These are phyloP conservation scores for Colletotrichum sp. DNA, from an alignment of 2,329 filamentous ascomycete species.

Conservation along the genomic window DNA sequence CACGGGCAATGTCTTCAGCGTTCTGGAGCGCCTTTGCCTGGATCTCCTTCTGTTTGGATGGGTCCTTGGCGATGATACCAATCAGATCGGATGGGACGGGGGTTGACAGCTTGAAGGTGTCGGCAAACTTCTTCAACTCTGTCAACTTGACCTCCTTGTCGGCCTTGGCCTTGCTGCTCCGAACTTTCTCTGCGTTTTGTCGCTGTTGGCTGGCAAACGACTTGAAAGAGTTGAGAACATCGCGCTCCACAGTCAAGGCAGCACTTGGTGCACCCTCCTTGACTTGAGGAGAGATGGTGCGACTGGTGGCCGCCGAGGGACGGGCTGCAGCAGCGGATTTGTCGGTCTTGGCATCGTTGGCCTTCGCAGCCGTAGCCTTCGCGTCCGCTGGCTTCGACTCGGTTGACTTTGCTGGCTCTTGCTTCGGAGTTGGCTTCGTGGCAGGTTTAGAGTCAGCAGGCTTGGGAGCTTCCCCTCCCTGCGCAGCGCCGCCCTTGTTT, in stretches of 20 bases:
- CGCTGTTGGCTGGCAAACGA: slow-evolving; percentile 65
- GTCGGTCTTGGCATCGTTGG: slow-evolving; percentile 4
- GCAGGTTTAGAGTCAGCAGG: slow-evolving; percentile 4
- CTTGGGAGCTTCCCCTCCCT: background rate
- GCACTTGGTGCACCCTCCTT: slow-evolving; percentile 55
- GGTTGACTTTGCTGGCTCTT: background rate
- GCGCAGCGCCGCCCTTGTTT: background rate
- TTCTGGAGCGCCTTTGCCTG: slow-evolving; percentile 85
- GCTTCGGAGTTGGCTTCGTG: slow-evolving; percentile 8
- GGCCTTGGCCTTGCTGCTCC: slow-evolving; percentile 63
- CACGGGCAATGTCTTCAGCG: slow-evolving; percentile 64
- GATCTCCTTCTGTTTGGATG: slow-evolving; percentile 91
- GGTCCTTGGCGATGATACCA: slow-evolving; percentile 94
- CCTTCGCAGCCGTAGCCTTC: background rate
- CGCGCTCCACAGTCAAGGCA: slow-evolving; percentile 65
- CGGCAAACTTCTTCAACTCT: slow-evolving; percentile 93
- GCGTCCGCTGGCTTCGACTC: slow-evolving; percentile 9
- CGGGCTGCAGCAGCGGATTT: slow-evolving; percentile 30
- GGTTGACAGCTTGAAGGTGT: slow-evolving; percentile 92
- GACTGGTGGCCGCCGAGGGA: slow-evolving; percentile 42
- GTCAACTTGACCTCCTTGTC: slow-evolving; percentile 94
- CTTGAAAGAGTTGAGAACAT: slow-evolving; percentile 69
- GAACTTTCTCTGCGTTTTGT: slow-evolving; percentile 59
- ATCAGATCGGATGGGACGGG: slow-evolving; percentile 92
- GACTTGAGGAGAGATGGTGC: slow-evolving; percentile 44